A percentile compares a stretch with the other conserved stretches of the same genome.
Conservation (phyloP, 805 yeast species). For the Saccharomycodes ludwigii region DNA sequence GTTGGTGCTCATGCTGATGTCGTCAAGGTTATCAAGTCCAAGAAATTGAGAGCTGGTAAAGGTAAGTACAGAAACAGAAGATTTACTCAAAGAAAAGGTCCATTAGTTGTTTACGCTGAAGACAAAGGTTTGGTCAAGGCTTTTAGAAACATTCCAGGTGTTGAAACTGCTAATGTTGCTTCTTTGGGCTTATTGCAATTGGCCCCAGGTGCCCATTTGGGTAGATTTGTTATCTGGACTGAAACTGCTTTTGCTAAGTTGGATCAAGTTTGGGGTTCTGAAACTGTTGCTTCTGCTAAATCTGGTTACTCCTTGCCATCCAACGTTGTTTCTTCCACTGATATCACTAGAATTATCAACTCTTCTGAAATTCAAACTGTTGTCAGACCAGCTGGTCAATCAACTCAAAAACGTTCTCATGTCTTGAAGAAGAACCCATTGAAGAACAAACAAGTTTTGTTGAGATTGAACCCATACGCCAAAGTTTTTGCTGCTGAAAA, state of each 20-base stretch:
- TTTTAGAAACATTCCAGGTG: slow-evolving; percentile 99
- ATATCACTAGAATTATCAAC: slow-evolving; percentile 94
- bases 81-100: slow-evolving; percentile 99
- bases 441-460: slow-evolving; percentile 96
- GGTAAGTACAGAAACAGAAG: slow-evolving; percentile 99
- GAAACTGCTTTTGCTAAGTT: slow-evolving; percentile 94
- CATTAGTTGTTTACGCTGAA: slow-evolving; percentile 94
- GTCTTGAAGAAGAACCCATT: slow-evolving; percentile 98
- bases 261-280: slow-evolving; percentile 96
- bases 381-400: slow-evolving; percentile 91
- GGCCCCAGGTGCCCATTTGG: slow-evolving; percentile 99
- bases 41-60: slow-evolving; percentile 99
- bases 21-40: slow-evolving; percentile 94
- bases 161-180: slow-evolving; percentile 87
- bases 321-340: slow-evolving; percentile 91
- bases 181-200: slow-evolving; percentile 92
- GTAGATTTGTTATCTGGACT: slow-evolving; percentile 99
- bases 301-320: slow-evolving; percentile 85
- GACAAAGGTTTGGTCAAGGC: slow-evolving; percentile 98
- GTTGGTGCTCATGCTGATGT: slow-evolving; percentile 98
- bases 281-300: slow-evolving; percentile 65
- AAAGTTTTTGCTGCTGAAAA: slow-evolving; percentile 90
- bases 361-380: slow-evolving; percentile 98
- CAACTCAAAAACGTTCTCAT: slow-evolving; percentile 86
- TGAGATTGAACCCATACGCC: slow-evolving; percentile 99